Conservation (phyloP, 1,284 basidiomycete genomes). For the Sporisorium scitamineum region DNA sequence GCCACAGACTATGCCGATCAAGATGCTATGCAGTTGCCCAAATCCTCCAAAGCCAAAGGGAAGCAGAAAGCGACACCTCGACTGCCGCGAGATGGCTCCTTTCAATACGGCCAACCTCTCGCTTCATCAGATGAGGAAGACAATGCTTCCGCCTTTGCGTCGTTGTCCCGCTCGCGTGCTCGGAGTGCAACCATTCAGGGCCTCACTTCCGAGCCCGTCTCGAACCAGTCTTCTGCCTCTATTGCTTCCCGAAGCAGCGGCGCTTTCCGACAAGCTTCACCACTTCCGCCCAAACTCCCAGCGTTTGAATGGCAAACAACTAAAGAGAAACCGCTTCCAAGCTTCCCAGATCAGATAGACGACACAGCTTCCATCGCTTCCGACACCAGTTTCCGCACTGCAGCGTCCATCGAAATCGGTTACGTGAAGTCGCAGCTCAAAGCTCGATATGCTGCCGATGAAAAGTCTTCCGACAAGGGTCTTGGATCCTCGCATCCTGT, state of each 20-base stretch:
- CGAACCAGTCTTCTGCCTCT: constrained; percentile 11
- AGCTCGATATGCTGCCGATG: not conserved
- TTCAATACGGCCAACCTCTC: constrained; percentile 24
- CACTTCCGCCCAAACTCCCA: constrained; percentile 21
- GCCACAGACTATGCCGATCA: constrained; percentile 23
- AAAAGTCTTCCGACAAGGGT: not conserved
- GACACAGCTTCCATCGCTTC: constrained; percentile 25
- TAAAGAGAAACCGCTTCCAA: constrained; percentile 1
- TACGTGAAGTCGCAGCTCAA: constrained; percentile 15
- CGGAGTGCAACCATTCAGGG: constrained; percentile 14
- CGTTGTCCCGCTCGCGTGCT: constrained; percentile 8
- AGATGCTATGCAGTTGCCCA: not conserved
- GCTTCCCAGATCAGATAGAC: constrained; percentile 3
- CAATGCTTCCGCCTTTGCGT: not conserved
- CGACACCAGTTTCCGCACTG: constrained; percentile 32
- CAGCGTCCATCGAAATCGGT: constrained; percentile 10
- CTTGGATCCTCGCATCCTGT: not conserved
- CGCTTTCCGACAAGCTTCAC: constrained; percentile 5
- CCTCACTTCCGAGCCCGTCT: not conserved
- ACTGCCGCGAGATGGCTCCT: constrained; percentile 29
- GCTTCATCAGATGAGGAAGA: constrained; percentile 29
- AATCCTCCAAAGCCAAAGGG: constrained; percentile 24
- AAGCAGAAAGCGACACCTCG: constrained; percentile 24
- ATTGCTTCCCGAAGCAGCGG: constrained; percentile 13
- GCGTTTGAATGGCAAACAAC: constrained; percentile 20